These are phyloP conservation scores for Syzygium oleosum DNA, from an alignment of 345 rosid genomes.

Conservation along the genomic window DNA sequence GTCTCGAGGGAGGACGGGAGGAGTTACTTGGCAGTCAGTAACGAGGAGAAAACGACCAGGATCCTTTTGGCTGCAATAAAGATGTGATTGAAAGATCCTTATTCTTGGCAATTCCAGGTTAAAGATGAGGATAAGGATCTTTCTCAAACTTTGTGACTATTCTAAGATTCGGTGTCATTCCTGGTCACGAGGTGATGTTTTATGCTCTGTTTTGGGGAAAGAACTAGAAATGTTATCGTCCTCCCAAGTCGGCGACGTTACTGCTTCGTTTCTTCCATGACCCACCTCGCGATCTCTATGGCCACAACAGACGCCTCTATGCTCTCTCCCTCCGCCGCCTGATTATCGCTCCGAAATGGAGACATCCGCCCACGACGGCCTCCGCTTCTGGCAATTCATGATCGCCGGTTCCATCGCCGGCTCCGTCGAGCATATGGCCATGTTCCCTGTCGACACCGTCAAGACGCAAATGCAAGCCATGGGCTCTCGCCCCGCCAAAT, in stretches of 20 bases:
- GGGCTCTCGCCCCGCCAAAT: constrained; percentile 76
- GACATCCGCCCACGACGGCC: constrained; percentile 28
- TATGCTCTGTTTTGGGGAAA: neutral
- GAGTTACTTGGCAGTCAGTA: neutral
- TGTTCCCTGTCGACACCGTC: constrained; percentile 96
- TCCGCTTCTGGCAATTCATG: constrained; percentile 90
- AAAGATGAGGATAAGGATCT: neutral
- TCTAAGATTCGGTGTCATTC: neutral
- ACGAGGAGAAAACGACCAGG: neutral
- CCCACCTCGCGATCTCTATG: neutral
- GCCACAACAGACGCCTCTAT: constrained; percentile 49
- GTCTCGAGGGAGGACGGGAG: neutral
- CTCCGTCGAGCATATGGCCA: constrained; percentile 89
- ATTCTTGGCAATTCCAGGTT: neutral
- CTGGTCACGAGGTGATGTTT: neutral
- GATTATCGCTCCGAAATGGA: neutral
- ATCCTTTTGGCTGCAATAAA: neutral
- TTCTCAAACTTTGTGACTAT: neutral
- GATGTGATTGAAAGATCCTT: neutral
- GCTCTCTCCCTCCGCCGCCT: constrained; percentile 10
- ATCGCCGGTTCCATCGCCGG: constrained; percentile 95
- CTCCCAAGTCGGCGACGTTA: neutral
- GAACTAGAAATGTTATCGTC: neutral
- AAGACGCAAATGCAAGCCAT: constrained; percentile 97
- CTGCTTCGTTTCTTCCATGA: neutral